Base-by-base conservation (phyloP, 2,329 filamentous ascomycete genomes). In the Fusarium sp. region DNA sequence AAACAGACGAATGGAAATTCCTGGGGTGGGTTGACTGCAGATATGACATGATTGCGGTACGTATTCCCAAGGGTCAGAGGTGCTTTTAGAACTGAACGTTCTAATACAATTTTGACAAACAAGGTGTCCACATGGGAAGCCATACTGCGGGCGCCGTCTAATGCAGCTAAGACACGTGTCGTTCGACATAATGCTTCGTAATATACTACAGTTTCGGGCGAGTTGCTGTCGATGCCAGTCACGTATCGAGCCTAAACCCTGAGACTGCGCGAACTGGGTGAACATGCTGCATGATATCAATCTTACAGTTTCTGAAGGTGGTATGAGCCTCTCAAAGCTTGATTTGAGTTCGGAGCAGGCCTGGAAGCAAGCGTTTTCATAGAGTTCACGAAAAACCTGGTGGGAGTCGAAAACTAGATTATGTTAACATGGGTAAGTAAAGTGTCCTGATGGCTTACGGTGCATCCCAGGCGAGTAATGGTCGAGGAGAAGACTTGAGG, bases 381-480 rank as follows among this genome's bases (percentile, higher is more conserved):
- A 64, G 14, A 64, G 41, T 27, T 51, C 56, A 27, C 20, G 40
- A 40, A 64, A 64, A 14, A 64, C 61, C 4, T 56, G 32, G 32
- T 50, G 37, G 11, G 40, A 53, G 25, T 60, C 51, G 33, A 64
- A 64, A 7, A 32, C 61, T 64, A 40, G 19, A 47, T 19, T 23
- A 14, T 27, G 39, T 52, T 35, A 52, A 23, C 19, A 33, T 17
- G 25, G 13, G 37, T 15, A 32, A 51, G 5, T 32, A 27, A 41
- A 51, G 7, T 30, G 5, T 41, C 32, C 14, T 22, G 25, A n/a
- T 43, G 14, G n/a, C 66, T 43, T 57, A 69, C 66, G 33, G 52
- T 69, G 66, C 66, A 69, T 69, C 4, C 48, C 49, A 27, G 56
- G 66, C n/a, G 56, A 43, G 32, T 67, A 69, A 58, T 69, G 59